A percentile compares a stretch with the other conserved stretches of the same genome.
Evolutionary conservation across 179 eudicot genomes (phyloP).

Genomic region (Silene noctiflora): DNA sequence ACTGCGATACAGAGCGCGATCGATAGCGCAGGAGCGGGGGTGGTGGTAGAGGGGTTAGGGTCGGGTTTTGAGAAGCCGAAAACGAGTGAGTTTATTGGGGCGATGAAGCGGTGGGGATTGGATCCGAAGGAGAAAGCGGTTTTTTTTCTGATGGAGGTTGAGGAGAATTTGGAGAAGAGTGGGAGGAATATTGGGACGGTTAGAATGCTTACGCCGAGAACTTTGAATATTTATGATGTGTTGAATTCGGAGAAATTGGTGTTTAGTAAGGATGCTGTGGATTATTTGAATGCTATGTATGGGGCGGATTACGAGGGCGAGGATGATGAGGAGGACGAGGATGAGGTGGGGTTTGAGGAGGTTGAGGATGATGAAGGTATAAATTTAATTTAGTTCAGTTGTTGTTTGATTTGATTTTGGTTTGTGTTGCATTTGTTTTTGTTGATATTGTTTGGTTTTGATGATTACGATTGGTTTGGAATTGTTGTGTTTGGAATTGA

Average conservation of each 20-base stretch:
- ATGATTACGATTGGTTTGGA: not conserved
- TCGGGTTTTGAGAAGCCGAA: constrained; percentile 68
- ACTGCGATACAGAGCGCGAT: constrained; percentile 69
- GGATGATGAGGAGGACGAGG: constrained; percentile 35
- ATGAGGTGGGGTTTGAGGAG: constrained; percentile 29
- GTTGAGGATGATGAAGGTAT: constrained; percentile 28
- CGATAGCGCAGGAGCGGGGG: constrained; percentile 11
- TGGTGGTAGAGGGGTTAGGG: constrained; percentile 65
- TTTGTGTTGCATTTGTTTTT: not conserved
- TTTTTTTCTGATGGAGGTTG: constrained; percentile 62
- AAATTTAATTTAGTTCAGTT: not conserved
- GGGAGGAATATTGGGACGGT: constrained; percentile 79
- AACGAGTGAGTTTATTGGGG: constrained; percentile 78
- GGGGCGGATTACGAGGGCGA: constrained; percentile 52
- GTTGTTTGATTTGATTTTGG: constrained; percentile 7
- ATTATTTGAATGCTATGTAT: constrained; percentile 75
- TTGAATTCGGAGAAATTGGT: constrained; percentile 79
- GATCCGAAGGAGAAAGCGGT: constrained; percentile 66
- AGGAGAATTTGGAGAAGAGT: constrained; percentile 68
- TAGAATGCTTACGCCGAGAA: constrained; percentile 84
- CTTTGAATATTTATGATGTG: constrained; percentile 77
- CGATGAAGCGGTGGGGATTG: constrained; percentile 76
- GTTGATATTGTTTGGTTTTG: not conserved
- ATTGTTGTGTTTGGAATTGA: not conserved
- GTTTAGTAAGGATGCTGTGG: constrained; percentile 59